Evolutionary conservation across 2,329 filamentous ascomycete genomes (phyloP).

Genomic region (Triangularia verruculosa): DNA sequence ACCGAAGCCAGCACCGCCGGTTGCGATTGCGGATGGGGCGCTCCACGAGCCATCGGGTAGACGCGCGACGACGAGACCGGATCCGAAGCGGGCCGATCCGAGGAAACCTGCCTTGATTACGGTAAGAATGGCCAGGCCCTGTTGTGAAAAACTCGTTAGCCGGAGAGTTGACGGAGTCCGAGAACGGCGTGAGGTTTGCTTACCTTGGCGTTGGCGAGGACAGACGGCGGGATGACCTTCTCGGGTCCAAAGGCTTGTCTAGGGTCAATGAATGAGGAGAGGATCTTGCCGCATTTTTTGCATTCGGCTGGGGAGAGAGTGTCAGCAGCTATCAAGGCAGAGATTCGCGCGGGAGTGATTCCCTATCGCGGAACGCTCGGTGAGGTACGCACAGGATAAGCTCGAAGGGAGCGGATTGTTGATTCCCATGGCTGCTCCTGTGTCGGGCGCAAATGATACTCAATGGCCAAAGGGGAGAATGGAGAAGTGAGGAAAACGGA

Average conservation of each 20-base stretch:
- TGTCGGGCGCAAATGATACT: neutral
- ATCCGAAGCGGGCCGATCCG: constrained; percentile 77
- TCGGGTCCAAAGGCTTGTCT: constrained; percentile 91
- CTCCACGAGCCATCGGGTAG: constrained; percentile 77
- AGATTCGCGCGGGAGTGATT: neutral
- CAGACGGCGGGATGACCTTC: constrained; percentile 89
- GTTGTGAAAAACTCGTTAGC: constrained; percentile 1
- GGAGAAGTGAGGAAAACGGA: neutral
- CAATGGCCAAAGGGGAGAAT: neutral
- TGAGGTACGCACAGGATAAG: constrained; percentile 60
- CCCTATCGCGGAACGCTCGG: constrained; percentile 19
- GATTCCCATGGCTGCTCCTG: constrained; percentile 51
- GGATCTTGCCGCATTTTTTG: constrained; percentile 94
- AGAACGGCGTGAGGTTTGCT: constrained; percentile 7
- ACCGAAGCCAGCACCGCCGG: constrained; percentile 76
- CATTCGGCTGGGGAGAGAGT: constrained; percentile 72
- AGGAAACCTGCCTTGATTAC: constrained; percentile 86
- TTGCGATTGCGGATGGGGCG: constrained; percentile 76
- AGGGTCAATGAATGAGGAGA: constrained; percentile 91
- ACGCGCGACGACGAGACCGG: constrained; percentile 76
- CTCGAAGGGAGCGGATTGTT: constrained; percentile 66
- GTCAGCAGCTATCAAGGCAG: constrained; percentile 20
- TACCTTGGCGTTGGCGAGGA: constrained; percentile 90
- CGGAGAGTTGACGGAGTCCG: constrained; percentile 1
- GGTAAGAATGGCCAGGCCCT: constrained; percentile 78